phyloP scores from a whole-genome alignment of 805 yeast genomes.

The Candida sanyiensis region DNA sequence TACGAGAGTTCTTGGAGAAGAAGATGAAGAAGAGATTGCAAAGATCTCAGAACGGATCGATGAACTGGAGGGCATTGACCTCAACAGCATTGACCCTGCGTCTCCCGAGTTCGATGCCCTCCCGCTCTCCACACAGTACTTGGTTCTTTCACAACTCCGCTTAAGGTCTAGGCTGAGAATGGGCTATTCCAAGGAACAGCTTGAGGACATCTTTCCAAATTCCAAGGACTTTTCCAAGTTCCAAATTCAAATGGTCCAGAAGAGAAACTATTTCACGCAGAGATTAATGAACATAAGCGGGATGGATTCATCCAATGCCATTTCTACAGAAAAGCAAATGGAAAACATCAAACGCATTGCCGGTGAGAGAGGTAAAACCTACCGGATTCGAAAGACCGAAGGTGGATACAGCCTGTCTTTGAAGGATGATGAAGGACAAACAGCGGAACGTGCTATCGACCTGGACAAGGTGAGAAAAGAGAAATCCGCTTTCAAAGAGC shows the following conservation, averaged over 20 bases:
- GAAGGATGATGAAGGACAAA: constrained; percentile 34
- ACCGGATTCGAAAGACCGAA: constrained; percentile 66
- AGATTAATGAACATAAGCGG: constrained; percentile 79
- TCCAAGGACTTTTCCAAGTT: constrained; percentile 87
- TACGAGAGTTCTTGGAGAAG: constrained; percentile 65
- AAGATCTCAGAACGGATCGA: constrained; percentile 53
- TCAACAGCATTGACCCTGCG: constrained; percentile 75
- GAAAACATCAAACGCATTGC: constrained; percentile 53
- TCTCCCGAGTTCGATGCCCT: constrained; percentile 69
- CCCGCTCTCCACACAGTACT: constrained; percentile 85
- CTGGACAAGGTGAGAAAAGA: constrained; percentile 29
- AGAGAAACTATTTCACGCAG: constrained; percentile 87
- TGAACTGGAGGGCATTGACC: constrained; percentile 62
- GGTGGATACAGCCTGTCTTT: constrained; percentile 82
- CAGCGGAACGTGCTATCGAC: constrained; percentile 41
- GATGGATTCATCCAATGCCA: constrained; percentile 46
- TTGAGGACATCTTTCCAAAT: constrained; percentile 74
- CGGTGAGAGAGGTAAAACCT: constrained; percentile 74
- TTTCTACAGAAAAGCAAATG: constrained; percentile 16
- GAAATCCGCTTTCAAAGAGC: constrained; percentile 18
- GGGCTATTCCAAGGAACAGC: constrained; percentile 92
- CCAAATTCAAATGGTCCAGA: constrained; percentile 88
- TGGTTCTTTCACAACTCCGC: constrained; percentile 76
- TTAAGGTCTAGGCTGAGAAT: constrained; percentile 82
- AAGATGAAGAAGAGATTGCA: constrained; percentile 69